Base-by-base conservation (phyloP, 2,329 filamentous ascomycete species). In the Botrytis fragariae region DNA sequence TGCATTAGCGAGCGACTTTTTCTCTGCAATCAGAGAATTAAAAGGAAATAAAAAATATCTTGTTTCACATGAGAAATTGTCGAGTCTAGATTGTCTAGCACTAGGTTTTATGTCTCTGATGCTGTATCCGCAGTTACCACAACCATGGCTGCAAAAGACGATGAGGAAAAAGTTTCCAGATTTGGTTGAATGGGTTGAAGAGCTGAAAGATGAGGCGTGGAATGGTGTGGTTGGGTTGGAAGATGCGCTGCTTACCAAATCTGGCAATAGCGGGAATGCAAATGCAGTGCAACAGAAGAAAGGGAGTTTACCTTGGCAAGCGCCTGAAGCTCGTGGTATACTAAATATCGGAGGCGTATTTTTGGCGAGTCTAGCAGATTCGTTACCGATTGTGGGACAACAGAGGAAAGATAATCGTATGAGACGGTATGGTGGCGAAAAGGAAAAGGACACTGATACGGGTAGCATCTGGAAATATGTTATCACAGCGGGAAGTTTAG, bases 21-120 rank as follows among this genome's bases (percentile, higher is more conserved):
- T 97, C 69, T 87, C 88, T 48, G 92, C 94, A 0, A 81, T 98
- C 25, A 87, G 90, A 71, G 87, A 90, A 54, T 84, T 93, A 48
- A 85, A 91, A 32, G 86, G 84, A 1, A 80, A 83, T 29, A 89
- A 88, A 74, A 79, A 82, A 2, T 91, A 87, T 78, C 81, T 93
- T 18, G 83, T 93, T 1, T 84, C 83, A 18, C 82, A 83, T 14
- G 80, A 83, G 1, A 79, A 83, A n/a, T 86, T 88, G 0, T 89
- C 89, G 3, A 89, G 87, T 72, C 83, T 97, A 37, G 95, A 98
- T 82, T 97, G 93, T 80, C 82, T 98, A 64, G 91, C 90, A 0
- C 89, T 93, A 78, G 96, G 91, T 18, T 97, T 97, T 81, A 84
- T 98, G 51, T 87, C 89, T 2, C 83, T 98, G 68, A 92, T 96